phyloP scores from a whole-genome alignment of 371 early-diverging fungal genomes.

The Circinella umbellata region DNA sequence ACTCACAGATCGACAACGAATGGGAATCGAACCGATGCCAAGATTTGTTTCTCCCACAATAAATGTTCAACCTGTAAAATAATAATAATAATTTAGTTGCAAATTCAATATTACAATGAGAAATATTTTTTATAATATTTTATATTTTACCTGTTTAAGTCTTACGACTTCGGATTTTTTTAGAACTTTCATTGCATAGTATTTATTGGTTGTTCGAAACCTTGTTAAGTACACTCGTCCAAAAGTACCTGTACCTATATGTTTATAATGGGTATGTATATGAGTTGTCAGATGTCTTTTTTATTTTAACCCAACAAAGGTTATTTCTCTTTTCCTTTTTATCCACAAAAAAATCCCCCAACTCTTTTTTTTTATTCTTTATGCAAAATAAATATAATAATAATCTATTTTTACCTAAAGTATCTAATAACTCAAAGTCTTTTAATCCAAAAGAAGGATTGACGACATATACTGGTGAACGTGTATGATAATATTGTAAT shows the following conservation, averaged over 20 bases:
- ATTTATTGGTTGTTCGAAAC: slow-evolving; percentile 67
- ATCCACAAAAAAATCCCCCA: too few species aligned
- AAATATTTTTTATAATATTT: background rate
- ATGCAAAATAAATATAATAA: background rate
- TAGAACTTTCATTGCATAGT: slow-evolving; percentile 94
- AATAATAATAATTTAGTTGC: background rate
- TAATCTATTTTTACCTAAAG: slow-evolving; percentile 19
- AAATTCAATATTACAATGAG: background rate
- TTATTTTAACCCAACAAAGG: background rate
- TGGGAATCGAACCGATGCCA: slow-evolving; percentile 81
- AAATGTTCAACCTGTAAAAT: slow-evolving; percentile 81
- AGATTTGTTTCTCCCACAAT: slow-evolving; percentile 90
- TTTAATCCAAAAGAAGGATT: slow-evolving; percentile 46
- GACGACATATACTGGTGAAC: slow-evolving; percentile 45
- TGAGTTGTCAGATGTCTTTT: background rate
- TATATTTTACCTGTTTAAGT: slow-evolving; percentile 72
- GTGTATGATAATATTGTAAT: slow-evolving; percentile 45
- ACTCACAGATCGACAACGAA: slow-evolving; percentile 89
- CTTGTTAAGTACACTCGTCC: slow-evolving; percentile 90
- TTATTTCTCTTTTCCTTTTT: too few species aligned
- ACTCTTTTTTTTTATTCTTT: background rate
- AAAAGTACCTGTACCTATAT: slow-evolving; percentile 93
- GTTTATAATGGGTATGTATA: too few species aligned
- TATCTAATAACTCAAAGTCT: slow-evolving; percentile 53
- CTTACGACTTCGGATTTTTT: slow-evolving; percentile 92